Conservation (phyloP, 2,329 filamentous ascomycete species). For the Chaetomium strumarium region DNA sequence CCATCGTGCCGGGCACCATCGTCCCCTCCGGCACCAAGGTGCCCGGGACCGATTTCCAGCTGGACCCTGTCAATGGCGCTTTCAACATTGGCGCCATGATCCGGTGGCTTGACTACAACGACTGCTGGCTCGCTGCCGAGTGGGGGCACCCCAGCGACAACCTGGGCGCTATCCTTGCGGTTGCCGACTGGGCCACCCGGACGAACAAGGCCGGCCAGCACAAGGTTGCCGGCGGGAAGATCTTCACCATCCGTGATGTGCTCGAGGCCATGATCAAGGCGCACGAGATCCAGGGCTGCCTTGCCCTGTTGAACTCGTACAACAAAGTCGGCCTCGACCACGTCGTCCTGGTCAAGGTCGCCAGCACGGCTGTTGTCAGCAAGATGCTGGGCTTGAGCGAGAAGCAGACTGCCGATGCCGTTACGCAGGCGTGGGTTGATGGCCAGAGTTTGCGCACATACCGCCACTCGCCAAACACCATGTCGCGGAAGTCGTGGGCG, state of each 20-base stretch:
- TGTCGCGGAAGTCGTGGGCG: constrained; percentile 99
- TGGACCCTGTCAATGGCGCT: constrained; percentile 90
- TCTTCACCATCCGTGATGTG: constrained; percentile 83
- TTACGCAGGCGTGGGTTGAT: constrained; percentile 96
- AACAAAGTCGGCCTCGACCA: constrained; percentile 99
- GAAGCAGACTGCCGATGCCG: constrained; percentile 87
- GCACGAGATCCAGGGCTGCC: constrained; percentile 95
- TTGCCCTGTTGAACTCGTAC: constrained; percentile 95
- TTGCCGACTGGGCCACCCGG: constrained; percentile 95
- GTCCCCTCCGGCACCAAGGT: constrained; percentile 91
- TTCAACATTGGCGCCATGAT: constrained; percentile 99
- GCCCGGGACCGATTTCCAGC: constrained; percentile 84
- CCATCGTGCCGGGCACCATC: constrained; percentile 80
- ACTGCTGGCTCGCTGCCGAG: constrained; percentile 98
- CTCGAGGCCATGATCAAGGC: constrained; percentile 98
- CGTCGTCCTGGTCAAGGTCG: constrained; percentile 96
- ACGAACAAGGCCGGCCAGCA: constrained; percentile 64
- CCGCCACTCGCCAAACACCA: constrained; percentile 96
- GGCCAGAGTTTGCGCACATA: constrained; percentile 95
- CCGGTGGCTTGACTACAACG: constrained; percentile 99
- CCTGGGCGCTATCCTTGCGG: constrained; percentile 90
- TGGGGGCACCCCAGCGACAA: constrained; percentile 99
- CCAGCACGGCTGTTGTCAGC: constrained; percentile 86
- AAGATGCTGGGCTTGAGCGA: constrained; percentile 90
- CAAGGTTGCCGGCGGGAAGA: constrained; percentile 81